Base-by-base conservation (phyloP, 2,329 filamentous ascomycete genomes). In the Colletotrichum incanum region DNA sequence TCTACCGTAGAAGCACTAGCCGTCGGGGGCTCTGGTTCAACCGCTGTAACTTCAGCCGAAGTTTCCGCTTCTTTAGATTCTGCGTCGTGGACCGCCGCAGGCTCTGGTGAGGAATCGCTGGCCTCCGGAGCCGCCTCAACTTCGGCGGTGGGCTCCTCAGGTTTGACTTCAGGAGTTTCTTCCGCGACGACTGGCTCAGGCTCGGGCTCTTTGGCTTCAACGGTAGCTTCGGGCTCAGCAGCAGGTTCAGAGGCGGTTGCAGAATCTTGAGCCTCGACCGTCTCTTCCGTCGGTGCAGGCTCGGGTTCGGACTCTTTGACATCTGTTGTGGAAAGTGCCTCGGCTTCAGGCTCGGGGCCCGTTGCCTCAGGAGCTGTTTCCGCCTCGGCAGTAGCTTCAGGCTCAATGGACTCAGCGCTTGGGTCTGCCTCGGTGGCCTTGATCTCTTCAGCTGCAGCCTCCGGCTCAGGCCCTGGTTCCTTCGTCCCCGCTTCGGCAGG, bases 171-270 rank as follows among this genome's bases (percentile, higher is more conserved):
- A 11, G 50, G 18, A 6, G 62, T 39, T 23, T 58, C 31, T 31
- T 54, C n/a, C 50, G 50, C 20, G 7, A 60, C 50, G 8, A 20
- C 31, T 20, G 18, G 49, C 26, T 52, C 20, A 49, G 39, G 26
- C 26, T 65, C 64, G 3, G 49, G n/a, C 8, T 62, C 66, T 5
- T 71, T 61, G 3, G 59, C 34, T 28, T 43, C 41, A 11, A 31
- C 26, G 7, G 43, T 20, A 26, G 26, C 49, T 12, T 52, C 49
- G 8, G 23, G 16, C 7, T 31, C 49, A 11, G 20, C 18, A 2
- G 41, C 34, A 62, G 59, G 18, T 20, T 45, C 41, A 16, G 14
- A 5, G 6, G 62, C n/a, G 26, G 47, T n/a, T n/a, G 55, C 62
- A 16, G 37, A 34, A 11, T 55, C 26, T 16, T 16, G 49, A 45